Percentiles rank a stretch among this genome's conserved stretches.
phyloP scores from a whole-genome alignment of 208 protist species.

The Trypanosoma platydactyli region DNA sequence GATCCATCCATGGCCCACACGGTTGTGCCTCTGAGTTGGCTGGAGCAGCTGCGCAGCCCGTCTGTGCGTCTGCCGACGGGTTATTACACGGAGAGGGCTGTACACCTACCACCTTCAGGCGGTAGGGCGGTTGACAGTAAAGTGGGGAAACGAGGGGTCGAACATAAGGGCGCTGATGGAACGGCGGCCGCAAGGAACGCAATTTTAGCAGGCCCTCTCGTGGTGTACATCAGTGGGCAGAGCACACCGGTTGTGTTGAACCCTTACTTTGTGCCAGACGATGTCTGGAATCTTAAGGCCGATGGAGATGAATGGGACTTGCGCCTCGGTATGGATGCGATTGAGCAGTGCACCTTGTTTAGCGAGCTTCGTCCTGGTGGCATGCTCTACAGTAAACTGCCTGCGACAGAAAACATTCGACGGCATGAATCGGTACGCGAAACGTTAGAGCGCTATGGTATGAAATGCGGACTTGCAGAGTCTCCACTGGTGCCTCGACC shows the following conservation, averaged over 20 bases:
- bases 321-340: conserved; percentile 83
- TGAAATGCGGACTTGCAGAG: conserved; percentile 79
- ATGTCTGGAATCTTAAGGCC: conserved; percentile 42
- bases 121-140: neutral
- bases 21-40: conserved; percentile 66
- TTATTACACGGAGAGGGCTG: conserved; percentile 67
- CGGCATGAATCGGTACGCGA: conserved; percentile 55
- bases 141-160: neutral
- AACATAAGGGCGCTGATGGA: neutral
- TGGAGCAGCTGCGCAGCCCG: conserved; percentile 79
- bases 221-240: conserved; percentile 86
- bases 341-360: conserved; percentile 85
- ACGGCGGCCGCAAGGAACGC: conserved; percentile 35
- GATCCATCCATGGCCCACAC: conserved; percentile 66
- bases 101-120: conserved; percentile 44
- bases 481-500: conserved; percentile 82
- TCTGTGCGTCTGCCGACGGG: conserved; percentile 67
- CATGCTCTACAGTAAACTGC: conserved; percentile 70
- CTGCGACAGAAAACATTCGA: conserved; percentile 36
- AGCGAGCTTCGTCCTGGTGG: conserved; percentile 84
- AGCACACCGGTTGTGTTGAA: conserved; percentile 68
- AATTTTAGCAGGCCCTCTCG: conserved; percentile 74
- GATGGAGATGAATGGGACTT: conserved; percentile 57
- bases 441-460: conserved; percentile 69
- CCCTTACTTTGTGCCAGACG: conserved; percentile 71